Percentiles rank a stretch among this genome's conserved stretches.
phyloP scores from a whole-genome alignment of 2,329 filamentous ascomycete genomes.

The Fusarium luffae region DNA sequence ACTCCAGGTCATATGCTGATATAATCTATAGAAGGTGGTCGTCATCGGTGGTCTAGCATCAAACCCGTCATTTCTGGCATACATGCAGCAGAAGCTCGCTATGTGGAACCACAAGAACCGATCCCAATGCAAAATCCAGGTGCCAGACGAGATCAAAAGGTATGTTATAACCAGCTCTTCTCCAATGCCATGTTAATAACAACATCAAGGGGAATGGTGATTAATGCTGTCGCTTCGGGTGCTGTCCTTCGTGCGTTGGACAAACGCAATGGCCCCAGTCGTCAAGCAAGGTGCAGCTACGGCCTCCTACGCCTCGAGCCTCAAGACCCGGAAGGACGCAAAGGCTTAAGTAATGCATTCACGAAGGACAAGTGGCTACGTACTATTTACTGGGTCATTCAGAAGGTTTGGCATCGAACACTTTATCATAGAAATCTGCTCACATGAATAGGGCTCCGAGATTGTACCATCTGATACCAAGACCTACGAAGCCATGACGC shows the following conservation, averaged over 20 bases:
- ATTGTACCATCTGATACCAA: not conserved
- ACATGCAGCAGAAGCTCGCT: not conserved
- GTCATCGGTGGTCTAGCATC: conserved; percentile 6
- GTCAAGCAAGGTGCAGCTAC: not conserved
- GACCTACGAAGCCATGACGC: not conserved
- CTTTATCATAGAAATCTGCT: not conserved
- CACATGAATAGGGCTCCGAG: not conserved
- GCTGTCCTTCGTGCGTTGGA: conserved; percentile 3
- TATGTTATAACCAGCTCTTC: accelerated
- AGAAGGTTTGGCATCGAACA: not conserved
- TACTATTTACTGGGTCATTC: not conserved
- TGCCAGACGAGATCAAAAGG: not conserved
- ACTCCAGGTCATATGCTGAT: not conserved
- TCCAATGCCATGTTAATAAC: accelerated
- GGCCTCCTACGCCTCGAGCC: not conserved
- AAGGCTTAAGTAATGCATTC: not conserved
- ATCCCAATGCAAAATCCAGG: not conserved
- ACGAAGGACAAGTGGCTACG: not conserved
- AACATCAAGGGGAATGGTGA: not conserved
- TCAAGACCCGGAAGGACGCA: not conserved
- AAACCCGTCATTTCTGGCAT: not conserved
- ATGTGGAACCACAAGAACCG: not conserved
- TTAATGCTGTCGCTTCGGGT: conserved; percentile 8
- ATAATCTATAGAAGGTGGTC: not conserved
- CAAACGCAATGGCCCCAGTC: not conserved